Evolutionary conservation across 2,329 filamentous ascomycete genomes (phyloP), one percentile per base, ranked within the genome.

Genomic region (Exophiala phaeomuriformis): DNA sequence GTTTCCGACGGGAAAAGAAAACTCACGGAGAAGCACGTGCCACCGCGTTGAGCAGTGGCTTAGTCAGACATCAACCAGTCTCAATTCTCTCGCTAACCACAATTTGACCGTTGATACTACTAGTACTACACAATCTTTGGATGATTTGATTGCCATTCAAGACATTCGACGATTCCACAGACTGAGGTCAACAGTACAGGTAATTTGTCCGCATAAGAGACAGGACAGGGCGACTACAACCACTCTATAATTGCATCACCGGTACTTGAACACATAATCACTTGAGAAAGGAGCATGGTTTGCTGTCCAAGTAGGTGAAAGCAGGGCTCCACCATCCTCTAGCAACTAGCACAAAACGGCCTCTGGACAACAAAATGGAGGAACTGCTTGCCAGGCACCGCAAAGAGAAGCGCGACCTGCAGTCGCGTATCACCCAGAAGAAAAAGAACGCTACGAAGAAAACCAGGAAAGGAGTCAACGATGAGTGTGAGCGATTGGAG

Each of bases 391-490:
- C 83, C 36, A 85, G 84, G 44, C 93, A 98, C 69, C 84, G 88
- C 64, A 93, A 88, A 70, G 91, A 98, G 72, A 83, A 86, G 68
- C 85, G 84, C 63, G 91, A 97, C 57, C 78, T 98, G 29, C 88
- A 95, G 69, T 80, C 82, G 47, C 84, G 85, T 55, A 83, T 94
- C 65, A 96, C 88, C 3, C 90, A 86, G 72, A 97, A 96, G 78
- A 98, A 96, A 77, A 97, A 96, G 76, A 85, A 87, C 63, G 90
- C 93, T 10, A 94, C 86, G 44, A 98, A 97, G 73, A 84, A 83
- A 69, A 83, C 81, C 5, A 76, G 81, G 47, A 83, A 85, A 68
- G 83, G 84, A 30, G 76, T 91, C 39, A 83, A 82, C 58, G 81
- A 84, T 60, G 81, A 84, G 64, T 84, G 81, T 65, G 79, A 80